Percentiles rank a stretch among this genome's conserved stretches.
phyloP scores from a whole-genome alignment of 495 filamentous ascomycete species.

The Lasiosphaeria hispida region DNA sequence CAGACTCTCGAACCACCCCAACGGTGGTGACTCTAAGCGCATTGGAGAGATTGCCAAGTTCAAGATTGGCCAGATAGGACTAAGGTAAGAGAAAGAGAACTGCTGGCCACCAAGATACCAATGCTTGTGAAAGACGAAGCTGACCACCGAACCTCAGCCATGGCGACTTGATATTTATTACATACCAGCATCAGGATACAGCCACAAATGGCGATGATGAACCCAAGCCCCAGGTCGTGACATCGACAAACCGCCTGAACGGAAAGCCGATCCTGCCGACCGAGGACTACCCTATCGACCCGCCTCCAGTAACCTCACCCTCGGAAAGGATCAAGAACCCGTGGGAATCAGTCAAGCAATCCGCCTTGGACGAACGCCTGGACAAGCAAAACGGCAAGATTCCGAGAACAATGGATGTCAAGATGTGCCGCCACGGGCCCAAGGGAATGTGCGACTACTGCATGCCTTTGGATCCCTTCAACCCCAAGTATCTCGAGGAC shows the following conservation, averaged over 20 bases:
- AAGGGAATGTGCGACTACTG: conserved; percentile 99
- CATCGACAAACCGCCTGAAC: conserved; percentile 65
- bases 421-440: conserved; percentile 92
- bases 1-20: conserved; percentile 75
- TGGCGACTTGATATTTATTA: conserved; percentile 85
- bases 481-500: conserved; percentile 78
- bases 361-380: conserved; percentile 75
- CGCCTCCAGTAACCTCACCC: conserved; percentile 55
- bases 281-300: conserved; percentile 62
- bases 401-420: conserved; percentile 65
- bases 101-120: background rate
- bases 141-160: conserved; percentile 53
- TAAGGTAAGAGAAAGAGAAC: conserved; percentile 65
- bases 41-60: conserved; percentile 65
- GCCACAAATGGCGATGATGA: conserved; percentile 29
- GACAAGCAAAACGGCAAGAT: conserved; percentile 96
- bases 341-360: conserved; percentile 89
- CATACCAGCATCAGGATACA: conserved; percentile 57
- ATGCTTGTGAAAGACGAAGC: background rate
- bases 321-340: conserved; percentile 74
- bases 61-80: conserved; percentile 65
- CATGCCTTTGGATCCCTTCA: conserved; percentile 96
- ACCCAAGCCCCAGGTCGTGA: conserved; percentile 35
- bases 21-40: conserved; percentile 68
- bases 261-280: conserved; percentile 70